phyloP scores from a whole-genome alignment of 2,329 filamentous ascomycete genomes.

The Ceratocystis albifundus region DNA sequence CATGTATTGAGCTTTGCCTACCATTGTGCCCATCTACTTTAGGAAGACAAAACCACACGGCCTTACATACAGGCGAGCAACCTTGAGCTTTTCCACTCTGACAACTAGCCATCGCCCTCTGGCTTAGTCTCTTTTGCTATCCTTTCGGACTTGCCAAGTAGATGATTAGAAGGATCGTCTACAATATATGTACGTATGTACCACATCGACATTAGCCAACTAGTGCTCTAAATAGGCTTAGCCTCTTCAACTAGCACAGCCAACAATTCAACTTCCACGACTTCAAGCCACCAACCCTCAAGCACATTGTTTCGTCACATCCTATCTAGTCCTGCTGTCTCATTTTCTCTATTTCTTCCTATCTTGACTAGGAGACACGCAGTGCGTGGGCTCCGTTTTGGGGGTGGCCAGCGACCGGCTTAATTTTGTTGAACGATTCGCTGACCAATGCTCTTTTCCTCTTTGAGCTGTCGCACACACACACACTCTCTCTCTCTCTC shows the following conservation, averaged over 20 bases:
- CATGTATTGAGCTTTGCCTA: no score
- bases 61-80: no score
- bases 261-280: background rate
- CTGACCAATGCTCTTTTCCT: no score
- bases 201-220: background rate
- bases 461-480: background rate
- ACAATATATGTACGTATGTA: background rate
- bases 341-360: background rate
- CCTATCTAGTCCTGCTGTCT: background rate
- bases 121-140: background rate
- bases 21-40: no score
- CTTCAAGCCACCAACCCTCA: background rate
- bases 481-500: no score
- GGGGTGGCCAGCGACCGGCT: no score
- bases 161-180: background rate
- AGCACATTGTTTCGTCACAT: background rate
- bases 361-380: background rate
- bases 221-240: background rate
- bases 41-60: no score
- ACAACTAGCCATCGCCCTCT: no score
- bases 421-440: no score
- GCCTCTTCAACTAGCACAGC: background rate
- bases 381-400: no score
- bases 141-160: background rate
- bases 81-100: no score